These are phyloP conservation scores for Vitis hybrid DNA, from an alignment of 177 flowering plant species.

Conservation along the genomic window DNA sequence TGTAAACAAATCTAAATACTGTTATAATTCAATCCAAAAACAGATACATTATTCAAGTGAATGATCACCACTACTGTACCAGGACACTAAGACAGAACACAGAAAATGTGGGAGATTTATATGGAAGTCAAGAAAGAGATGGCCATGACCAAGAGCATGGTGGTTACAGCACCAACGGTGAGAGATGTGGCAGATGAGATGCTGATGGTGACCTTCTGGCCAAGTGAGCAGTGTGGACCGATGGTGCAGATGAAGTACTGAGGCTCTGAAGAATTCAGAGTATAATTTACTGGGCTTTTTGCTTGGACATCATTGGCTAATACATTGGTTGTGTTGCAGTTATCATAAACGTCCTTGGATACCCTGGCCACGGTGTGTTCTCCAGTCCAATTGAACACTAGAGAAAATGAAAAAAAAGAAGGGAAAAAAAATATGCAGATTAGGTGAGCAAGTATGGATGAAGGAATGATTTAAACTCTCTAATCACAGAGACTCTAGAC, in stretches of 20 bases:
- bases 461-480: no score
- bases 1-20: no score
- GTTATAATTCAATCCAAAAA: no score
- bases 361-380: slow-evolving; percentile 15
- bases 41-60: no score
- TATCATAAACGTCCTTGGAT: slow-evolving; percentile 16
- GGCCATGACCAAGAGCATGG: no score
- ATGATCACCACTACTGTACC: no score
- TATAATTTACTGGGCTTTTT: neutral
- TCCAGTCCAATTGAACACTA: slow-evolving; percentile 21
- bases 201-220: slow-evolving; percentile 15
- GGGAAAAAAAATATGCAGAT: neutral
- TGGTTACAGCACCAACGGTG: no score
- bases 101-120: no score
- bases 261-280: slow-evolving; percentile 3
- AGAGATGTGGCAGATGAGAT: neutral
- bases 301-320: neutral
- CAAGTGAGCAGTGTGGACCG: slow-evolving; percentile 13
- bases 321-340: slow-evolving; percentile 4
- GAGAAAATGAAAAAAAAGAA: neutral
- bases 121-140: no score
- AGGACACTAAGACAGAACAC: no score
- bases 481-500: no score
- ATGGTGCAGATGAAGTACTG: slow-evolving; percentile 22
- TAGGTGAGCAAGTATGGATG: no score